Conservation (phyloP, 2,329 filamentous ascomycete genomes). For the Hymenoscyphus albidus region DNA sequence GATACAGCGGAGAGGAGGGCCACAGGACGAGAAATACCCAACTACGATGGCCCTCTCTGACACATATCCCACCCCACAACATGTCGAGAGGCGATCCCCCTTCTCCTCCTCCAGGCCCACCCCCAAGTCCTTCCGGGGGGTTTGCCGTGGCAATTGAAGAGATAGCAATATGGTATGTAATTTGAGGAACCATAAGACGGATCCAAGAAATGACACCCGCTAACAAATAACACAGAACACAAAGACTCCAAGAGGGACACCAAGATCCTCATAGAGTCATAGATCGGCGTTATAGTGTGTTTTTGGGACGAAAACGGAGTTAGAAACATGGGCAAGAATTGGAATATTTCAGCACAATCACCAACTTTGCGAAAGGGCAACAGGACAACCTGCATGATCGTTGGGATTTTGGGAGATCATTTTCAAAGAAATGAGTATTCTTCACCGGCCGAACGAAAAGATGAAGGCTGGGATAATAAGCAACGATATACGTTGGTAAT, state of each 20-base stretch:
- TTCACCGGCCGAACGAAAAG: background rate
- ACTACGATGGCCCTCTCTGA: background rate
- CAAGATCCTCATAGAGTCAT: background rate
- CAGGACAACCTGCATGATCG: background rate
- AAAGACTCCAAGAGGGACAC: background rate
- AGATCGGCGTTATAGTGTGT: background rate
- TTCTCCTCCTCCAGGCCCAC: conserved; percentile 14
- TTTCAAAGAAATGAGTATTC: conserved; percentile 4
- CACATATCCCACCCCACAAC: conserved; percentile 5
- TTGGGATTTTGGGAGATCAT: background rate
- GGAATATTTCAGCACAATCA: conserved; percentile 5
- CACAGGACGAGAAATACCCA: conserved; percentile 30
- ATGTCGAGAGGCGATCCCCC: conserved; percentile 14
- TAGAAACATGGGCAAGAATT: background rate
- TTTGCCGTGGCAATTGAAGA: background rate
- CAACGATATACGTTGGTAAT: conserved; percentile 10
- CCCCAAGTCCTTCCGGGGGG: conserved; percentile 9
- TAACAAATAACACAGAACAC: conserved; percentile 5
- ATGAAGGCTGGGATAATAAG: conserved; percentile 3
- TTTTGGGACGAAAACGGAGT: conserved; percentile 1
- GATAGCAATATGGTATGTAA: conserved; percentile 2
- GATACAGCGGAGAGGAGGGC: conserved; percentile 28
- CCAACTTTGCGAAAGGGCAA: conserved; percentile 6
- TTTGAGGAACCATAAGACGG: background rate
- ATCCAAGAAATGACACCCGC: background rate